Evolutionary conservation across 139 green algal genomes (phyloP).

Genomic region (Auxenochlorella pyrenoidosa): DNA sequence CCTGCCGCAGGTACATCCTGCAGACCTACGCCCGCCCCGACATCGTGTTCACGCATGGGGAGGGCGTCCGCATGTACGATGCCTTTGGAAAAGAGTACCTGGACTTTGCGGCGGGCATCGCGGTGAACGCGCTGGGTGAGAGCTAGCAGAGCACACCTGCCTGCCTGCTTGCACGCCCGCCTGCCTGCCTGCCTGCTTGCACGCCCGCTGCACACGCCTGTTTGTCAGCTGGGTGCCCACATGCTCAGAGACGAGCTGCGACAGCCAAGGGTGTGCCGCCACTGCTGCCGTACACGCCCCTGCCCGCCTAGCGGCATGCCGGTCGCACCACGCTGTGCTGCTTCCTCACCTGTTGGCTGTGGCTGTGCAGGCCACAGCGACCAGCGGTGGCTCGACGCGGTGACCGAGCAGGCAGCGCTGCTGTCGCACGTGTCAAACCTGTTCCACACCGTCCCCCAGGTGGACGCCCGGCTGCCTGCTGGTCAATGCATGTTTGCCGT

Average conservation of each 20-base stretch:
- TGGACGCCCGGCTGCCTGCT: not conserved
- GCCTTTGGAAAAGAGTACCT: constrained; percentile 90
- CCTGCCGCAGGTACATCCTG: constrained; percentile 75
- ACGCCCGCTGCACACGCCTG: not conserved
- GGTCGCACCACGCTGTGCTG: no score
- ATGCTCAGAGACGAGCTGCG: no score
- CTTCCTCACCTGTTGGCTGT: no score
- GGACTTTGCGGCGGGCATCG: constrained; percentile 97
- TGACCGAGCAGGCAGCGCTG: constrained; percentile 83
- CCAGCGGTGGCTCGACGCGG: constrained; percentile 81
- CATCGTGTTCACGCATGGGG: constrained; percentile 84
- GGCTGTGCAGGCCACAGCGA: constrained; percentile 57
- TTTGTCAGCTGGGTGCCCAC: not conserved
- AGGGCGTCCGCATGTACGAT: constrained; percentile 87
- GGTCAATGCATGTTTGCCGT: no score
- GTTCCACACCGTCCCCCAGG: constrained; percentile 92
- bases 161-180: not conserved
- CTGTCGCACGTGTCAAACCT: constrained; percentile 96
- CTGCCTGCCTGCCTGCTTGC: not conserved
- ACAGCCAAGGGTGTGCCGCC: no score
- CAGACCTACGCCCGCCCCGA: constrained; percentile 87
- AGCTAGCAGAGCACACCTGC: no score
- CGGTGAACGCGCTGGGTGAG: constrained; percentile 93
- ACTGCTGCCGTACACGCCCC: no score
- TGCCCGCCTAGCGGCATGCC: no score